phyloP scores from a whole-genome alignment of 2,329 filamentous ascomycete genomes.

The Tolypocladium guangdongense region DNA sequence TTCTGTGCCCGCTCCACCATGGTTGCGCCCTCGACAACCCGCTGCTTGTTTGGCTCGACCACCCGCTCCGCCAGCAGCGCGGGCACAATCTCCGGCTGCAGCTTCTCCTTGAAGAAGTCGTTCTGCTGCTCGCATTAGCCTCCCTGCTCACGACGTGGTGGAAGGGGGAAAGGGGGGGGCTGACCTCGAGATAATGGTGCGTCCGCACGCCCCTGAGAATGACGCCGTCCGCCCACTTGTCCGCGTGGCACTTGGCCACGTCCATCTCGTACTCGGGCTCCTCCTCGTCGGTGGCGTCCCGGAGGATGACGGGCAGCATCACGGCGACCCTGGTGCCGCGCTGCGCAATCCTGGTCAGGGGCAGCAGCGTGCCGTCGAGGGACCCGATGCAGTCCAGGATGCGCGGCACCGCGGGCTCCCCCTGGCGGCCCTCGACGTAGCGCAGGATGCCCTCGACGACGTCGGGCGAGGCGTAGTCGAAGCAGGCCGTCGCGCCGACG shows the following conservation, averaged over 20 bases:
- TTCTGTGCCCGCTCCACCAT: conserved; percentile 27
- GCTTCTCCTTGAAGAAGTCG: conserved; percentile 39
- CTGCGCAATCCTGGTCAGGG: conserved; percentile 38
- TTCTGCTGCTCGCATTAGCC: conserved; percentile 28
- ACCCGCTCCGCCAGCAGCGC: conserved; percentile 27
- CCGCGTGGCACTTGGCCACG: conserved; percentile 23
- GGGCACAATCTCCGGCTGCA: conserved; percentile 45
- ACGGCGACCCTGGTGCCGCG: conserved; percentile 41
- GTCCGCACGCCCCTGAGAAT: conserved; percentile 37
- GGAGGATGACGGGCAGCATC: conserved; percentile 48
- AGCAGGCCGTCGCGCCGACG: conserved; percentile 33
- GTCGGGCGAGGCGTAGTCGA: conserved; percentile 32
- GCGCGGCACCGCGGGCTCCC: conserved; percentile 24
- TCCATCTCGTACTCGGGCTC: conserved; percentile 45
- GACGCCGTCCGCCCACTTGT: conserved; percentile 41
- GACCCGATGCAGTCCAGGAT: conserved; percentile 47
- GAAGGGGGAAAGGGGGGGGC: neutral
- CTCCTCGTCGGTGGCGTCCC: conserved; percentile 34
- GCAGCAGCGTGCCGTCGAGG: conserved; percentile 32
- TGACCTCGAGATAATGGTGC: conserved; percentile 16
- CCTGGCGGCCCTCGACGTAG: conserved; percentile 6
- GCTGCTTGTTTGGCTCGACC: conserved; percentile 29
- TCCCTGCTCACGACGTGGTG: conserved; percentile 1
- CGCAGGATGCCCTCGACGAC: conserved; percentile 24
- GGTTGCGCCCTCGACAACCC: conserved; percentile 28